A percentile compares a stretch with the other conserved stretches of the same genome.
These are phyloP conservation scores for Aegilops longissima DNA, from an alignment of 176 grass and related monocot species.

Conservation along the genomic window DNA sequence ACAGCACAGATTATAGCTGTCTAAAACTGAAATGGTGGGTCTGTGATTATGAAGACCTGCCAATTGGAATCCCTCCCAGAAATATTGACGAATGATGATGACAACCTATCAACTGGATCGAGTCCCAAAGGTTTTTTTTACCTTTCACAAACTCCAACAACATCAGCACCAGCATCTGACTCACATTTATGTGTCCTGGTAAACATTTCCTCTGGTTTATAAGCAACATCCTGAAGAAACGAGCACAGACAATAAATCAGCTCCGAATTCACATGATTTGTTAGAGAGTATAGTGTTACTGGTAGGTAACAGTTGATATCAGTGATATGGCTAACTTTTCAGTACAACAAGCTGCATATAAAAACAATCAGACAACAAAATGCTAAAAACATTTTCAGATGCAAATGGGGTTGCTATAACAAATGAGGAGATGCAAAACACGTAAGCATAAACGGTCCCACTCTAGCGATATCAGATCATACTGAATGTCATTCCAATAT, in stretches of 20 bases:
- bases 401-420: neutral
- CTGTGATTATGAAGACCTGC: neutral
- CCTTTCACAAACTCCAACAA: constrained; percentile 83
- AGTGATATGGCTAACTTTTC: neutral
- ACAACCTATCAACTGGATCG: neutral
- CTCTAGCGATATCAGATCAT: neutral
- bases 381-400: neutral
- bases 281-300: neutral
- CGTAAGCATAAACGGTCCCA: neutral
- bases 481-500: neutral
- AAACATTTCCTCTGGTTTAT: constrained; percentile 70
- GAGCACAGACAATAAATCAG: constrained; percentile 17
- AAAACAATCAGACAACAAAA: constrained; percentile 6
- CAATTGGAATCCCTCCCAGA: neutral
- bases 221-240: constrained; percentile 70
- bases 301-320: neutral
- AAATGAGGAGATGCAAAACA: neutral
- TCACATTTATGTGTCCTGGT: constrained; percentile 76
- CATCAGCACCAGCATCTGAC: constrained; percentile 60
- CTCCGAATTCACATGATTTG: neutral
- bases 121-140: constrained; percentile 8
- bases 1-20: neutral
- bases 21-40: neutral
- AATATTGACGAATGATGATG: neutral
- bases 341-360: neutral